Percentiles rank a stretch among this genome's conserved stretches.
phyloP scores from a whole-genome alignment of 2,329 filamentous ascomycete species.

The Exophiala dermatitidis region DNA sequence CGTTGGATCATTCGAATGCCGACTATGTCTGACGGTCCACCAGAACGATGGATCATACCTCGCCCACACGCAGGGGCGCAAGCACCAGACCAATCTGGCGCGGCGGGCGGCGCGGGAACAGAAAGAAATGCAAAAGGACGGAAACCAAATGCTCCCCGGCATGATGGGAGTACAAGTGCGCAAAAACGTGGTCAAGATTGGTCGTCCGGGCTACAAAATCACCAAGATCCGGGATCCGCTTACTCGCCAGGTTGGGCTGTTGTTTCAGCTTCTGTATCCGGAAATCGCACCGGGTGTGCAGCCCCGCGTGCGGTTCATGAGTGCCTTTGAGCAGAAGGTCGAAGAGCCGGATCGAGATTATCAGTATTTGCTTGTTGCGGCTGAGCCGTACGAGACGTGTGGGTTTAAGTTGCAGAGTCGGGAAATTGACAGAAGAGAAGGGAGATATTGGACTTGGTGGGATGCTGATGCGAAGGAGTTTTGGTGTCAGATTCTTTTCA shows the following conservation, averaged over 20 bases:
- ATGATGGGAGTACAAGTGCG: conserved; percentile 66
- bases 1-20: conserved; percentile 94
- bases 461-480: conserved; percentile 95
- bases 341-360: conserved; percentile 91
- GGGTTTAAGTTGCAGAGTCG: conserved; percentile 91
- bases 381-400: conserved; percentile 96
- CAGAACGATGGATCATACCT: conserved; percentile 99
- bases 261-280: conserved; percentile 96
- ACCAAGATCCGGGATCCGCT: conserved; percentile 88
- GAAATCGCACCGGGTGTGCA: conserved; percentile 70
- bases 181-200: conserved; percentile 87
- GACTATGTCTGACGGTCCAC: conserved; percentile 92
- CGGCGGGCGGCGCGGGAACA: conserved; percentile 92
- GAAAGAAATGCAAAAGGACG: conserved; percentile 68
- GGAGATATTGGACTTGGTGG: conserved; percentile 88
- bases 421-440: conserved; percentile 84
- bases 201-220: conserved; percentile 93
- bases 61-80: conserved; percentile 94
- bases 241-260: conserved; percentile 76
- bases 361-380: conserved; percentile 90
- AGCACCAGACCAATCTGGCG: conserved; percentile 97
- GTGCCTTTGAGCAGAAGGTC: conserved; percentile 89
- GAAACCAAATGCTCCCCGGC: conserved; percentile 54
- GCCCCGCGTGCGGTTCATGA: conserved; percentile 93
- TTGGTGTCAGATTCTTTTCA: conserved; percentile 96